These are phyloP conservation scores for Entophlyctis helioformis DNA, from an alignment of 192 early-diverging fungal species.

Conservation along the genomic window DNA sequence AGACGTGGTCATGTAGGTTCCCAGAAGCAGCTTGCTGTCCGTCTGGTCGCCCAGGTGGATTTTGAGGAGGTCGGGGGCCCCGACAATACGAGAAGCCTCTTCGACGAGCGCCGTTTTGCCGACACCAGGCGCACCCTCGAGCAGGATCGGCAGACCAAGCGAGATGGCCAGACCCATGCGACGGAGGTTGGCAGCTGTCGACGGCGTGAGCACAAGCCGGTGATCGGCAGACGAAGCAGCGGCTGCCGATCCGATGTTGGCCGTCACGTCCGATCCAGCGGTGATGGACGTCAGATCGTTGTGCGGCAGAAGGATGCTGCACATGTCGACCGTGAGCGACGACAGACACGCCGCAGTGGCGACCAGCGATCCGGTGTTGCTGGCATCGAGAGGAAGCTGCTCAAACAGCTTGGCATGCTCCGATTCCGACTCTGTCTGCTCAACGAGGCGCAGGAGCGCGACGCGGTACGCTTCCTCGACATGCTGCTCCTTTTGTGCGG, in stretches of 20 bases:
- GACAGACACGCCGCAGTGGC: slow-evolving; percentile 1
- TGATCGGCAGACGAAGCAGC: too few species aligned
- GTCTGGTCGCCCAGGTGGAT: slow-evolving; percentile 95
- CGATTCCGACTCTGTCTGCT: background rate
- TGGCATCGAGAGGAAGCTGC: background rate
- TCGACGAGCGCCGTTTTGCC: slow-evolving; percentile 90
- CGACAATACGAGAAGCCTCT: slow-evolving; percentile 67
- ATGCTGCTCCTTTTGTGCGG: too few species aligned
- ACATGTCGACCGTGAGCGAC: slow-evolving; percentile 34
- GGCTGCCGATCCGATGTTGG: too few species aligned
- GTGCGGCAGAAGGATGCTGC: slow-evolving; percentile 55
- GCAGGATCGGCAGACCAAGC: slow-evolving; percentile 71
- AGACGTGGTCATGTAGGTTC: slow-evolving; percentile 87
- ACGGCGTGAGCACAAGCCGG: slow-evolving; percentile 62
- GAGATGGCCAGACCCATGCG: slow-evolving; percentile 76
- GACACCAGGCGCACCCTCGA: slow-evolving; percentile 71
- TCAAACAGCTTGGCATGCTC: slow-evolving; percentile 7
- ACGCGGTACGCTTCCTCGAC: too few species aligned
- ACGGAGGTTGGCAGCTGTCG: slow-evolving; percentile 64
- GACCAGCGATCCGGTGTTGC: background rate
- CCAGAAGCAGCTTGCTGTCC: slow-evolving; percentile 86
- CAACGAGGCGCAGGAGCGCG: background rate
- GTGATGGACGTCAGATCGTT: slow-evolving; percentile 1
- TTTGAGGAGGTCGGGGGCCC: slow-evolving; percentile 65
- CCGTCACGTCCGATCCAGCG: slow-evolving; percentile 1